Conservation (phyloP, 2,329 filamentous ascomycete species). For the Celoporthe dispersa region DNA sequence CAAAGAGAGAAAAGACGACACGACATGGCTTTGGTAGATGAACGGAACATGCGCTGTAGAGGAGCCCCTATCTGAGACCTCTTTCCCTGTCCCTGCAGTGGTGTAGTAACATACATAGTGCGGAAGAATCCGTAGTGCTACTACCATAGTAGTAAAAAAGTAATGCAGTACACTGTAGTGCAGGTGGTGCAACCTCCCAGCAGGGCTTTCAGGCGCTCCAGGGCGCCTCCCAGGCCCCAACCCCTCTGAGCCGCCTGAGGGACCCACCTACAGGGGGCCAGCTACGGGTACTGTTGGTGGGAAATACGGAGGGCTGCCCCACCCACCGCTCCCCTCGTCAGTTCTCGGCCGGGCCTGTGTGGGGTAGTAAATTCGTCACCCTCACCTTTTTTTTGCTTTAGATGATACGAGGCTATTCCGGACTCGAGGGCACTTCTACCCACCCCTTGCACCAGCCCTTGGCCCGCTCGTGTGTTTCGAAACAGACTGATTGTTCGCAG, state of each 20-base stretch:
- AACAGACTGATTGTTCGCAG: slow-evolving; percentile 4
- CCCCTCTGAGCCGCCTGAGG: background rate
- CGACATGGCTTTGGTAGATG: background rate
- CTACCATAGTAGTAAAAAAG: background rate
- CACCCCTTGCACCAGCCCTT: background rate
- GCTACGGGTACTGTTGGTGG: background rate
- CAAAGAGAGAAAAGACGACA: background rate
- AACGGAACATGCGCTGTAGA: background rate
- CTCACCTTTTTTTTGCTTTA: slow-evolving; percentile 5
- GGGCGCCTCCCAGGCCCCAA: background rate
- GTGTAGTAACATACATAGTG: background rate
- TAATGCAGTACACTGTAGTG: background rate
- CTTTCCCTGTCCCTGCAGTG: background rate
- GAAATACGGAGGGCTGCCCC: background rate
- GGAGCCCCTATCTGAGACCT: background rate
- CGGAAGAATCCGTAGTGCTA: background rate
- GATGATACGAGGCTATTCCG: slow-evolving; percentile 21
- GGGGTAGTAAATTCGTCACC: slow-evolving; percentile 12
- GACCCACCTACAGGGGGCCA: background rate
- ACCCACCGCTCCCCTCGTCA: background rate
- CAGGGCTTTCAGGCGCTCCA: background rate
- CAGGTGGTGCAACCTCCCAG: background rate
- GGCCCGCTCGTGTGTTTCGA: slow-evolving; percentile 4
- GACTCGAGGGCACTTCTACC: slow-evolving; percentile 4
- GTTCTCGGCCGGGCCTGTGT: background rate